phyloP scores from a whole-genome alignment of 139 green algal species.

The Tetraselmis chui region DNA sequence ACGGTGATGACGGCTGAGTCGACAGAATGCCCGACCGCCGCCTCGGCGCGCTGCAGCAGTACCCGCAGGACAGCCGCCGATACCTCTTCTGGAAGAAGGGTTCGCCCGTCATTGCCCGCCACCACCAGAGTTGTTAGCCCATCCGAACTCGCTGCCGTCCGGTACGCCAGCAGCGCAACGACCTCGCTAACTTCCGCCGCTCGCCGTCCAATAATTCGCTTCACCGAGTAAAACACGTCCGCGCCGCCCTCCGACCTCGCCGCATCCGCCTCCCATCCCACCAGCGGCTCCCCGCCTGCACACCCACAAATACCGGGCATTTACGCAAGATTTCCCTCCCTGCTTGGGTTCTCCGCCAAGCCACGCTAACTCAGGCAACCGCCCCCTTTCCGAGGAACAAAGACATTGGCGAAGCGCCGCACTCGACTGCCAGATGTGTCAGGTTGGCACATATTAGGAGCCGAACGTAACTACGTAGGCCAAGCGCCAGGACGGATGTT shows the following conservation, averaged over 20 bases:
- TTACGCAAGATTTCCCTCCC: neutral
- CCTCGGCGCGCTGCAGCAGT: neutral
- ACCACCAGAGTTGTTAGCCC: neutral
- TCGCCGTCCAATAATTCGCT: constrained; percentile 5
- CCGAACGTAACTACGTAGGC: too few species aligned
- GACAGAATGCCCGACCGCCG: neutral
- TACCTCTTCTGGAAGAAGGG: neutral
- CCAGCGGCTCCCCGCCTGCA: neutral
- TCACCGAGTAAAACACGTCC: constrained; percentile 7
- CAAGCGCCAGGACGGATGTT: too few species aligned
- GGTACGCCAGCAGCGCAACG: neutral
- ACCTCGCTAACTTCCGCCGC: neutral
- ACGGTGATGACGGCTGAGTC: constrained; percentile 57
- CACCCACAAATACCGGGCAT: neutral
- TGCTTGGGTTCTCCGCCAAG: neutral
- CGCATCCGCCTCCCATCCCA: neutral
- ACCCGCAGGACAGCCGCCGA: neutral
- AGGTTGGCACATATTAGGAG: neutral
- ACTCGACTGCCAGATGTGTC: neutral
- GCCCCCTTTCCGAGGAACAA: neutral
- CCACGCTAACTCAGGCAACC: neutral
- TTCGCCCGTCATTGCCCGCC: neutral
- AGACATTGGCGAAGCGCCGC: too few species aligned
- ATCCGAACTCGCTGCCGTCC: neutral
- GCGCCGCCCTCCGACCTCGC: neutral